Evolutionary conservation across 2,329 filamentous ascomycete genomes (phyloP).

Genomic region (Alternaria ventricosa): DNA sequence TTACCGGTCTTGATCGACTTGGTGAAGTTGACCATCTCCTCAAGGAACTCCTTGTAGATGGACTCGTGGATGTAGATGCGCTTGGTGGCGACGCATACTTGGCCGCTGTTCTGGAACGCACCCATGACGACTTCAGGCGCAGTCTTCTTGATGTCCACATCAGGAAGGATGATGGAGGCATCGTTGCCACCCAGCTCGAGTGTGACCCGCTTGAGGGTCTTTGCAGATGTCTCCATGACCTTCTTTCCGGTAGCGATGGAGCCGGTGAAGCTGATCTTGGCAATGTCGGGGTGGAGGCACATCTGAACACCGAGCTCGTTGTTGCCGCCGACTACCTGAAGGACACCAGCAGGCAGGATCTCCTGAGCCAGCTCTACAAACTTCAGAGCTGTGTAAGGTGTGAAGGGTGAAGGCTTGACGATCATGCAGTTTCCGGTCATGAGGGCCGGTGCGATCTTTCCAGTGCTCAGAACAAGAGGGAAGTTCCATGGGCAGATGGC

Average conservation of each 20-base stretch:
- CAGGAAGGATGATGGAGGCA: conserved; percentile 64
- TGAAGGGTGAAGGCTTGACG: conserved; percentile 64
- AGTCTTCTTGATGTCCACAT: conserved; percentile 62
- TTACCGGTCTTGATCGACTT: conserved; percentile 51
- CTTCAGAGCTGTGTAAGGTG: conserved; percentile 66
- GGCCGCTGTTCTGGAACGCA: conserved; percentile 64
- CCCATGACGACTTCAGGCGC: conserved; percentile 59
- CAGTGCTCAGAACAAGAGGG: conserved; percentile 59
- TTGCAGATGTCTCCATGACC: conserved; percentile 63
- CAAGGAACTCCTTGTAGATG: conserved; percentile 48
- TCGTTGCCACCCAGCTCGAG: conserved; percentile 70
- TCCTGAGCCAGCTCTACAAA: conserved; percentile 64
- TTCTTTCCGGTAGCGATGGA: conserved; percentile 66
- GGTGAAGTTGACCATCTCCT: conserved; percentile 55
- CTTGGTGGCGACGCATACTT: conserved; percentile 51
- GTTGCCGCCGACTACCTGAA: conserved; percentile 66
- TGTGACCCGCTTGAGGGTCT: conserved; percentile 66
- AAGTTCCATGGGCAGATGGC: conserved; percentile 56
- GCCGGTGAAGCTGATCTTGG: conserved; percentile 70
- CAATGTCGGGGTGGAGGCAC: conserved; percentile 64
- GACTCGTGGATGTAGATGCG: conserved; percentile 49
- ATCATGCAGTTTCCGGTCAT: conserved; percentile 64
- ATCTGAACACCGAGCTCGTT: conserved; percentile 66
- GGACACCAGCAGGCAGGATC: conserved; percentile 68
- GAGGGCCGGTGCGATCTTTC: conserved; percentile 64